Evolutionary conservation across 345 rosid genomes (phyloP).

Genomic region (Dovyalis caffra): DNA sequence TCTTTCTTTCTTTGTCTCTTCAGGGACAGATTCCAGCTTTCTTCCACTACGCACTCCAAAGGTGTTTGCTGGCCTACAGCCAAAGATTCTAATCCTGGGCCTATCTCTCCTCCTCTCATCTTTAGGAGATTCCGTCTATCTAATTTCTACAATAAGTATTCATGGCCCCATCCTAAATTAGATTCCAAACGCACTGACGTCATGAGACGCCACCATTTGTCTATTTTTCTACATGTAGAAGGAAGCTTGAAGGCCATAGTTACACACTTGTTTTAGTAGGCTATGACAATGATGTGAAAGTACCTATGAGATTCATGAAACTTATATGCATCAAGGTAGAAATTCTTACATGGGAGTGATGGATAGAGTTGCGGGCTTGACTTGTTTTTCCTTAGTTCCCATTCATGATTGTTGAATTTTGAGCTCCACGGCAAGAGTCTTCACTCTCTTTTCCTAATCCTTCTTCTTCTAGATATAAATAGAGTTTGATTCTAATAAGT

Average conservation of each 20-base stretch:
- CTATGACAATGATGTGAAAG: background rate
- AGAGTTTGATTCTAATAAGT: too few species aligned
- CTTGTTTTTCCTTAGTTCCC: too few species aligned
- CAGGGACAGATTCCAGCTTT: constrained; percentile 42
- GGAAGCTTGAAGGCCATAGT: background rate
- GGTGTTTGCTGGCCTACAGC: constrained; percentile 12
- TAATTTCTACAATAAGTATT: background rate
- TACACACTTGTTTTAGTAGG: background rate
- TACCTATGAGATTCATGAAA: background rate
- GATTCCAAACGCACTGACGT: constrained; percentile 11
- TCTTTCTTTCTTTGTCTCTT: background rate
- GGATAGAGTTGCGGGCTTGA: too few species aligned
- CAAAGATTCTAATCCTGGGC: constrained; percentile 17
- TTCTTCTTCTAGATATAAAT: too few species aligned
- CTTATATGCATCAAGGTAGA: background rate
- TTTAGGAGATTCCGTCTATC: constrained; percentile 26
- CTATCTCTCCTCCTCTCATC: background rate
- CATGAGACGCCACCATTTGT: background rate
- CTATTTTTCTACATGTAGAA: background rate
- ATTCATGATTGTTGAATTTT: too few species aligned
- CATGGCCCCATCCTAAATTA: constrained; percentile 2
- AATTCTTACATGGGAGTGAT: too few species aligned
- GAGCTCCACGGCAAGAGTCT: too few species aligned
- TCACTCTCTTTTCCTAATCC: too few species aligned
- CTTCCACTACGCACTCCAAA: constrained; percentile 24